Percentiles rank a stretch among this genome's conserved stretches.
Conservation (phyloP, 139 green algal genomes). For the Edaphochlamys debaryana region DNA sequence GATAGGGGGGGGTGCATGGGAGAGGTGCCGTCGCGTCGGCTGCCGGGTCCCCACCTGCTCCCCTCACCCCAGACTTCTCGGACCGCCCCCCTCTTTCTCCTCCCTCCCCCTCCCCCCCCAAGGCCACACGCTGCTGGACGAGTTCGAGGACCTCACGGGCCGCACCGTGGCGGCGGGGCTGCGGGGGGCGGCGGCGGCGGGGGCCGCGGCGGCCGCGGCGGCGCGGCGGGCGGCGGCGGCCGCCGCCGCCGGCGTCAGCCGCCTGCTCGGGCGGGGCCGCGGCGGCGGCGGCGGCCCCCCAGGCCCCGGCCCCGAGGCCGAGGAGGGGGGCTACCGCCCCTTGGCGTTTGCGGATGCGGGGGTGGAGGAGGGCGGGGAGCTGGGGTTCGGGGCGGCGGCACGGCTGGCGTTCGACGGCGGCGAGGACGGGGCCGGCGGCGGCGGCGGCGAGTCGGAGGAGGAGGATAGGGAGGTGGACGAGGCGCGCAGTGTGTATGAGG, state of each 20-base stretch:
- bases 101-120: background rate
- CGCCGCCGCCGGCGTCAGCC: background rate
- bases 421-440: background rate
- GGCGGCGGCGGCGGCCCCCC: background rate
- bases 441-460: background rate
- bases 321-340: too few relatives aligned
- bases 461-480: conserved; percentile 35
- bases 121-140: conserved; percentile 36
- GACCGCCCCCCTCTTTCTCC: too few relatives aligned
- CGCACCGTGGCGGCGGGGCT: conserved; percentile 20
- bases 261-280: background rate
- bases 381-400: too few relatives aligned
- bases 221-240: background rate
- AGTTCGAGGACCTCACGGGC: conserved; percentile 17
- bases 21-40: too few relatives aligned
- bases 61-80: too few relatives aligned
- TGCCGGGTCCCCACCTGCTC: too few relatives aligned
- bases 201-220: background rate
- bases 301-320: background rate
- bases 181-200: background rate
- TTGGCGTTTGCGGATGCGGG: too few relatives aligned
- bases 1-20: background rate
- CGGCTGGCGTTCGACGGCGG: background rate
- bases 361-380: too few relatives aligned
- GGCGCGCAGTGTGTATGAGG: conserved; percentile 2